Base-by-base conservation (phyloP, 495 filamentous ascomycete genomes). In the Tuber borchii region DNA sequence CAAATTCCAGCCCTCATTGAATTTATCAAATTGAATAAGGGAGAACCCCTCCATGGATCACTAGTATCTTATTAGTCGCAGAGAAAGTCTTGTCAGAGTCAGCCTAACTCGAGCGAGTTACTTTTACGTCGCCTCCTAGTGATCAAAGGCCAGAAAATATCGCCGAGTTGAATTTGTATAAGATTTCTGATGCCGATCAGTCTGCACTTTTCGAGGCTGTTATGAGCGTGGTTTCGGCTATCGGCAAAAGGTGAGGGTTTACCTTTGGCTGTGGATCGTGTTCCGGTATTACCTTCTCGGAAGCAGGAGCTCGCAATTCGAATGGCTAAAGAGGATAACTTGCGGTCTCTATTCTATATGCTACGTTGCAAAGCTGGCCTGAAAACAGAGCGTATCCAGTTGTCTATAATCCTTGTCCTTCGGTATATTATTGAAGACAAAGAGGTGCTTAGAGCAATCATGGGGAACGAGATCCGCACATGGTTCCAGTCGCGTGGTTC, bases 361-460 rank as follows among this genome's bases (percentile, higher is more conserved):
- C 89, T 96, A 61, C 95, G 94, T 83, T 94, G 97, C 81, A 88
- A 97, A 65, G 91, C 93, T 37, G 92, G 91, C 40, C 87, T 89
- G 40, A 91, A 90, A 34, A 92, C 92, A 73, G 87, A 91, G 37
- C 90, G 90, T 71, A 87, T 98, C 8, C 93, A 92, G 80, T 90
- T 90, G 78, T 88, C 90, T 14, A 90, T 98, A 73, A 91, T 98
- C 88, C 85, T 96, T 37, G 90, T 98, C 70, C 86, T 99, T 70
- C 90, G 96, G 37, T 96, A 99, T 82, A 91, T 98, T 22, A 88
- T 97, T 56, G 95, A 99, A 84, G 96, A 99, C 80, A 93, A 95
- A 73, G 89, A 93, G 70, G 95, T 91, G 0, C 87, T 97, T 48
- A 93, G 92, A 71, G 92, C 97, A 80, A 90, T 97, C 81, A 97